phyloP scores from a whole-genome alignment of 441 rosid genomes.

The Adansonia grandidieri region DNA sequence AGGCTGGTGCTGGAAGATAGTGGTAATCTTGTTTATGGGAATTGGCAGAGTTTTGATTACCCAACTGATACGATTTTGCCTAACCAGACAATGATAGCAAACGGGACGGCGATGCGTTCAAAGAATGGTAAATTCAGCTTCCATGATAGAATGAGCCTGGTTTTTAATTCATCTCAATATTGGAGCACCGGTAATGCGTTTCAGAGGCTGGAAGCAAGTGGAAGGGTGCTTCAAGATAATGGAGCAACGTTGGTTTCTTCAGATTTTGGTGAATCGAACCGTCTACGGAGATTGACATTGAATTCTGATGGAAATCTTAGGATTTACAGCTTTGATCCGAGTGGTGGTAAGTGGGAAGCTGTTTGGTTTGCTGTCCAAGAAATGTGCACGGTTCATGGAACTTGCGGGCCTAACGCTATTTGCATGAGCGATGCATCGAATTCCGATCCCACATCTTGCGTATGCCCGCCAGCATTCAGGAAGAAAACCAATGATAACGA shows the following conservation, averaged over 20 bases:
- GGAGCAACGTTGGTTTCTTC: constrained; percentile 31
- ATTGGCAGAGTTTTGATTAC: constrained; percentile 47
- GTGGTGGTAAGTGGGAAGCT: constrained; percentile 29
- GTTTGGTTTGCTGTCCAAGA: constrained; percentile 66
- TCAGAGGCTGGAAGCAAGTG: constrained; percentile 26
- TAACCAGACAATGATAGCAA: constrained; percentile 33
- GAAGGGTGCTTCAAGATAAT: constrained; percentile 32
- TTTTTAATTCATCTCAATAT: constrained; percentile 37
- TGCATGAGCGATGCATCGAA: constrained; percentile 49
- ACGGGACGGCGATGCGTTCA: constrained; percentile 32
- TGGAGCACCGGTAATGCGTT: constrained; percentile 31
- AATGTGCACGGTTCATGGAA: constrained; percentile 52
- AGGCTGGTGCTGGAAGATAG: constrained; percentile 34
- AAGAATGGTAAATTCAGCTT: constrained; percentile 47
- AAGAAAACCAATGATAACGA: neutral
- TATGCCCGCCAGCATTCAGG: constrained; percentile 61
- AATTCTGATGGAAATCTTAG: constrained; percentile 58
- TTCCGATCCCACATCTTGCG: constrained; percentile 39
- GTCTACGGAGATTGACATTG: constrained; percentile 47
- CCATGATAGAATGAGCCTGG: constrained; percentile 24
- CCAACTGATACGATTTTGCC: constrained; percentile 63
- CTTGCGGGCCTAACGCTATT: constrained; percentile 62
- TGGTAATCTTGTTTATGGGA: constrained; percentile 50
- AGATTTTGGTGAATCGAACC: constrained; percentile 34
- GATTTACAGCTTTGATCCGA: constrained; percentile 41